Evolutionary conservation across 805 yeast genomes (phyloP), one percentile per base, ranked within the genome.

Genomic region (Wickerhamomyces rabaulensis): DNA sequence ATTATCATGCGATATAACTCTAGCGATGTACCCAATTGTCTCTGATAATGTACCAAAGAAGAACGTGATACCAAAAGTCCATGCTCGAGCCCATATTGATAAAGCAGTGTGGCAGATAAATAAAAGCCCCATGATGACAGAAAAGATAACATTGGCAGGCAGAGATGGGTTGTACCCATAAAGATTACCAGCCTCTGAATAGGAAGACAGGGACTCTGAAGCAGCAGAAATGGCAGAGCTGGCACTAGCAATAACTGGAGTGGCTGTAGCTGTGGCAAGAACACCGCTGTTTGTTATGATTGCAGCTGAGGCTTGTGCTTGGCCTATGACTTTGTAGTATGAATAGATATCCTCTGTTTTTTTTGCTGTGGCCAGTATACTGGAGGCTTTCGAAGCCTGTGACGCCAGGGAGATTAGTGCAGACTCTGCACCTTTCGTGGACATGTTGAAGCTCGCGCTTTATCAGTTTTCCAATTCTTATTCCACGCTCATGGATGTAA

Each of bases 61-160:
- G 65, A 84, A 75, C 16, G 85, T 72, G 2, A 68, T 57, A 9
- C 81, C 76, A 57, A 85, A 78, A 84, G 91, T 87, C 73, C 76
- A 73, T 51, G 85, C 84, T 39, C 67, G 70, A 52, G 69, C 74
- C 55, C 64, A 69, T 1, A 74, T 21, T 3, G 78, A 79, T 6
- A 74, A 56, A 2, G 51, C 56, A 3, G 71, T 47, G 42, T 83
- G 84, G 19, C 58, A 44, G 0, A 63, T 46, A 23, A 78, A 62
- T 15, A 76, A 62, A 0, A 81, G 20, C 4, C 73, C 78, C 69
- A 80, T 84, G 0, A 84, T 60, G 2, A 71, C 74, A 7, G 80
- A 62, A 53, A 82, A 33, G 9, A 10, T 4, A 8, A 33, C 10
- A 17, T 33, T 33, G 4, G 12, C 36, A 16, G 20, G 20, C 3